phyloP scores from a whole-genome alignment of 225 moss, liverwort and hornwort genomes.

The Thuidium tamariscinum region DNA sequence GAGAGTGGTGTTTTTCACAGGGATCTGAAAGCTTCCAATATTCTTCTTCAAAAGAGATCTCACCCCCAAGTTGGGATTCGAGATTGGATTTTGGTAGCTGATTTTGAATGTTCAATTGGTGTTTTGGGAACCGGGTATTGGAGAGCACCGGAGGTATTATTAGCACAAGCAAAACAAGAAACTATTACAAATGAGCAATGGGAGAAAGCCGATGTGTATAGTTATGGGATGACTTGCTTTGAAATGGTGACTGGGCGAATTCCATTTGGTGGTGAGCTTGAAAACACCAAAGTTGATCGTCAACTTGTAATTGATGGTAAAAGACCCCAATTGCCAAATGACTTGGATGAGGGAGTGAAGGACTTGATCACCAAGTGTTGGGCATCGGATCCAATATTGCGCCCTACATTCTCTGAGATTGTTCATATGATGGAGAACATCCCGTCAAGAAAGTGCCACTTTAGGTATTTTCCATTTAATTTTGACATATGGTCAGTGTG shows the following conservation, averaged over 20 bases:
- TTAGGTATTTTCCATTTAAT: too few relatives aligned
- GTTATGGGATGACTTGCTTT: background rate
- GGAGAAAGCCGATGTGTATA: background rate
- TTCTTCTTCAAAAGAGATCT: too few relatives aligned
- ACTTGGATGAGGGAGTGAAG: background rate
- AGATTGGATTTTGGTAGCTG: background rate
- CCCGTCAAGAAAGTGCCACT: too few relatives aligned
- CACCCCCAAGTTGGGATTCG: too few relatives aligned
- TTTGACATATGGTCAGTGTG: too few relatives aligned
- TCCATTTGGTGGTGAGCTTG: background rate
- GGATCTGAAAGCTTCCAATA: background rate
- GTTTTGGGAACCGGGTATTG: background rate
- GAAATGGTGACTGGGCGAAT: background rate
- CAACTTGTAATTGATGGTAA: background rate
- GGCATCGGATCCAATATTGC: background rate
- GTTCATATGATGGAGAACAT: too few relatives aligned
- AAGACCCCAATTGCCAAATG: background rate
- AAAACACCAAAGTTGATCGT: fast-evolving
- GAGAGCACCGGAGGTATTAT: background rate
- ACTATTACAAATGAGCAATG: background rate
- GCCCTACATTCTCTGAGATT: background rate
- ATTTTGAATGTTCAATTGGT: background rate
- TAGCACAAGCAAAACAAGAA: fast-evolving
- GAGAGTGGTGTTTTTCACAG: background rate
- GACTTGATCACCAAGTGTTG: background rate